phyloP scores from a whole-genome alignment of 2,329 filamentous ascomycete species.

The Botrytis squamosa region DNA sequence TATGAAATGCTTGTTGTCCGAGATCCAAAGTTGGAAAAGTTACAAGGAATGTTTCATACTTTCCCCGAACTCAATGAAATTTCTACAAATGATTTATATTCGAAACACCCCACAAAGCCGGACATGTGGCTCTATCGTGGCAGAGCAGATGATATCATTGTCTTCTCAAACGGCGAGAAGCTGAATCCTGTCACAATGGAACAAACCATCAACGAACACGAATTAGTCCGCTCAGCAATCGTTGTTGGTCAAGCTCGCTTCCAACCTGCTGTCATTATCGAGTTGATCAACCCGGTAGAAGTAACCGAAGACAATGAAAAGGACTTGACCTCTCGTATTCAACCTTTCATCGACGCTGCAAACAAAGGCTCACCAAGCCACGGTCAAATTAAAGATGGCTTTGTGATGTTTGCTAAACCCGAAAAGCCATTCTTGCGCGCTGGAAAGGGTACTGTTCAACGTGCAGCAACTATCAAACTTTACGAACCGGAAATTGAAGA shows the following conservation, averaged over 20 bases:
- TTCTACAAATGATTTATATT: slow-evolving; percentile 9
- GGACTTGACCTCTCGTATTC: slow-evolving; percentile 30
- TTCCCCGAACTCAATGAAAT: slow-evolving; percentile 19
- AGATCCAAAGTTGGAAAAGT: slow-evolving; percentile 4
- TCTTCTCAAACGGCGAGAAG: slow-evolving; percentile 46
- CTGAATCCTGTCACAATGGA: slow-evolving; percentile 29
- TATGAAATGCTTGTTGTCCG: slow-evolving; percentile 13
- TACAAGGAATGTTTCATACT: slow-evolving; percentile 19
- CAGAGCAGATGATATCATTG: slow-evolving; percentile 44
- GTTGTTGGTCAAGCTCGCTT: slow-evolving; percentile 30
- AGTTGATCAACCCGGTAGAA: neutral
- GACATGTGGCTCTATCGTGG: slow-evolving; percentile 8
- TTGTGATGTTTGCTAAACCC: slow-evolving; percentile 17
- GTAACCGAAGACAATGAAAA: neutral
- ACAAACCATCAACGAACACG: slow-evolving; percentile 1
- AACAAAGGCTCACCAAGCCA: slow-evolving; percentile 19
- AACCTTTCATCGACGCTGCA: slow-evolving; percentile 18
- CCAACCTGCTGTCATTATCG: slow-evolving; percentile 25
- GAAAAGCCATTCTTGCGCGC: slow-evolving; percentile 23
- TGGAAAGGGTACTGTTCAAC: slow-evolving; percentile 24
- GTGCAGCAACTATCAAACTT: slow-evolving; percentile 15
- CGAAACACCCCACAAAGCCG: slow-evolving; percentile 8
- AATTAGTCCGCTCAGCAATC: slow-evolving; percentile 14
- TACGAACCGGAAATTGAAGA: slow-evolving; percentile 24
- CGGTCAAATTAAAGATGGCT: slow-evolving; percentile 7